These are phyloP conservation scores for Clonostachys rhizophaga DNA, from an alignment of 2,329 filamentous ascomycete genomes.

Conservation along the genomic window DNA sequence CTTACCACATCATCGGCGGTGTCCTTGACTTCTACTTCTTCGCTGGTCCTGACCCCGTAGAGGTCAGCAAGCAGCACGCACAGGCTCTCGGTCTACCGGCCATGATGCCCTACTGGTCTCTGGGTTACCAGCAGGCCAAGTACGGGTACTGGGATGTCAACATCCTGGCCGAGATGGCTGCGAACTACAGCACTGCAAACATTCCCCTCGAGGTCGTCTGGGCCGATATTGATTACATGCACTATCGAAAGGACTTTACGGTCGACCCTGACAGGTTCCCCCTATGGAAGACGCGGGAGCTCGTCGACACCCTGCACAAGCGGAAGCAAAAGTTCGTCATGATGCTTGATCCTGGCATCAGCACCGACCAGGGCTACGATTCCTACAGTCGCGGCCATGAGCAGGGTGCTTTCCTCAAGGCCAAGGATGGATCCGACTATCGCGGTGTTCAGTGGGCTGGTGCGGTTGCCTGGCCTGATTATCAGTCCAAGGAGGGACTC, in stretches of 20 bases:
- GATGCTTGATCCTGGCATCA: conserved; percentile 70
- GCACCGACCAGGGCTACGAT: conserved; percentile 35
- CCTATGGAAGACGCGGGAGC: conserved; percentile 54
- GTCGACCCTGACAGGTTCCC: conserved; percentile 61
- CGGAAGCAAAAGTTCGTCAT: conserved; percentile 67
- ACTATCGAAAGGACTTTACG: conserved; percentile 42
- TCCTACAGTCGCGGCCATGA: conserved; percentile 32
- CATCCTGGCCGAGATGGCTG: conserved; percentile 61
- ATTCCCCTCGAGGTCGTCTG: conserved; percentile 57
- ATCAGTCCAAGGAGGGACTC: conserved; percentile 62
- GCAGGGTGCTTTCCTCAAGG: conserved; percentile 40
- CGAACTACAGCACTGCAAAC: conserved; percentile 59
- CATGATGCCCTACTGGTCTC: conserved; percentile 61
- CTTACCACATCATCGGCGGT: conserved; percentile 76
- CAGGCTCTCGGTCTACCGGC: conserved; percentile 50
- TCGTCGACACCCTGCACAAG: conserved; percentile 62
- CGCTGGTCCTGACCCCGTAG: conserved; percentile 51
- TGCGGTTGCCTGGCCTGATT: conserved; percentile 67
- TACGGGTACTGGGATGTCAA: conserved; percentile 63
- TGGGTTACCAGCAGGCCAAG: conserved; percentile 58
- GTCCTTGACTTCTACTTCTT: conserved; percentile 70
- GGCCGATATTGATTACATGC: conserved; percentile 39
- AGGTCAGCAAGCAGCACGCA: conserved; percentile 55
- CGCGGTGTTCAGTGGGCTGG: conserved; percentile 77
- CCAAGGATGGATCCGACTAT: conserved; percentile 47